A percentile compares a stretch with the other conserved stretches of the same genome.
Evolutionary conservation across 202 grass and related monocot genomes (phyloP).

Genomic region (Bolboschoenoplectus hybrid): DNA sequence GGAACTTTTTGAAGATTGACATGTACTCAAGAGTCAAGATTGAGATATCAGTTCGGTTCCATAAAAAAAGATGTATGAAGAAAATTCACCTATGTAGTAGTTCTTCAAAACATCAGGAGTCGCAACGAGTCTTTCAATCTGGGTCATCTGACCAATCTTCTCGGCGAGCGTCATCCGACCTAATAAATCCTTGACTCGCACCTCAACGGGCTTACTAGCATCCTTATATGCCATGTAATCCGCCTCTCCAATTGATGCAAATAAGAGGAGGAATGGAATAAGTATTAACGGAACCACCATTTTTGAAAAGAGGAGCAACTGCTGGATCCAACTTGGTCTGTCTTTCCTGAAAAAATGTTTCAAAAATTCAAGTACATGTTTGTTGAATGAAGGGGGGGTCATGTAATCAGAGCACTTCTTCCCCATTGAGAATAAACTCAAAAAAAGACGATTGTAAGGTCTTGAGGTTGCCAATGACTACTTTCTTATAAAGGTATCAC

Average conservation of each 20-base stretch:
- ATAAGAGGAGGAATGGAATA: constrained; percentile 56
- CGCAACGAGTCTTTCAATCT: constrained; percentile 76
- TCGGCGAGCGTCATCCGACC: constrained; percentile 70
- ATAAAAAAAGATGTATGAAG: background rate
- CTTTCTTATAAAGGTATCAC: background rate
- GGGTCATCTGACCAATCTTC: constrained; percentile 94
- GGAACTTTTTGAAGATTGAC: background rate
- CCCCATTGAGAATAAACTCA: background rate
- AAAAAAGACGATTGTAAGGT: background rate
- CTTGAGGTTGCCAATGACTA: background rate
- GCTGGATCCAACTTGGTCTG: constrained; percentile 22
- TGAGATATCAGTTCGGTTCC: background rate
- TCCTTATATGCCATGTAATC: constrained; percentile 67
- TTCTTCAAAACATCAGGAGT: constrained; percentile 66
- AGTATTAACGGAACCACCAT: constrained; percentile 64
- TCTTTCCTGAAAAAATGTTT: constrained; percentile 31
- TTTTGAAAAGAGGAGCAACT: constrained; percentile 51
- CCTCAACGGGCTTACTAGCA: constrained; percentile 51
- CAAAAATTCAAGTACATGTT: constrained; percentile 2
- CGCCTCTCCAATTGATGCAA: constrained; percentile 49
- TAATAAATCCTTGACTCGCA: constrained; percentile 62
- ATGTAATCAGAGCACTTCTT: constrained; percentile 17
- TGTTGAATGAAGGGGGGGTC: background rate
- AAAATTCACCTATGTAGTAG: constrained; percentile 58
- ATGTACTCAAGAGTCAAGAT: background rate